Percentiles rank a stretch among this genome's conserved stretches.
Conservation (phyloP, 176 grass and related monocot species). For the Eleusine indica region DNA sequence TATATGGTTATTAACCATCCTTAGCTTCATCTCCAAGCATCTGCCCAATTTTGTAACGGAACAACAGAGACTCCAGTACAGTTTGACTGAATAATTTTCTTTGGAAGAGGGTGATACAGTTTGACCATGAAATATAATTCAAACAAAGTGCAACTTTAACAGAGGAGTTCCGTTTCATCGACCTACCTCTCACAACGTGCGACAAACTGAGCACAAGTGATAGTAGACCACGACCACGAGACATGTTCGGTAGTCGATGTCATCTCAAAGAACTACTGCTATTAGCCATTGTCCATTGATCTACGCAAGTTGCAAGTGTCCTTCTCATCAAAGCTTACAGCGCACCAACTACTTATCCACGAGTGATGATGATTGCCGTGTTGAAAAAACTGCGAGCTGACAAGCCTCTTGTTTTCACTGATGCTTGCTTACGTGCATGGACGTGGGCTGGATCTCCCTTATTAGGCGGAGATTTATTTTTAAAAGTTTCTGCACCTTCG, state of each 20-base stretch:
- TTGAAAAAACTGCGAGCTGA: neutral
- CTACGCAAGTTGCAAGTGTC: neutral
- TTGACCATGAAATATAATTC: neutral
- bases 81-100: neutral
- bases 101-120: neutral
- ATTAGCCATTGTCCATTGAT: neutral
- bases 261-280: neutral
- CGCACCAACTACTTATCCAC: neutral
- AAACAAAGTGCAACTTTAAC: neutral
- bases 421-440: neutral
- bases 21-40: slow-evolving; percentile 19
- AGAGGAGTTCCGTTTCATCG: neutral
- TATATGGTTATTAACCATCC: neutral
- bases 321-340: neutral
- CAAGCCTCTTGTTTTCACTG: neutral
- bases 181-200: neutral
- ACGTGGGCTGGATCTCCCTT: neutral
- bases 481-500: neutral
- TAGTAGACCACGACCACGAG: neutral
- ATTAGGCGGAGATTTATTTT: neutral
- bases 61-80: neutral
- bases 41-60: neutral
- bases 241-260: neutral
- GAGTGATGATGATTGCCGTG: neutral
- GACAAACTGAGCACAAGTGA: neutral